phyloP scores from a whole-genome alignment of 2,329 filamentous ascomycete species.

The Amauroascus verrucosus region DNA sequence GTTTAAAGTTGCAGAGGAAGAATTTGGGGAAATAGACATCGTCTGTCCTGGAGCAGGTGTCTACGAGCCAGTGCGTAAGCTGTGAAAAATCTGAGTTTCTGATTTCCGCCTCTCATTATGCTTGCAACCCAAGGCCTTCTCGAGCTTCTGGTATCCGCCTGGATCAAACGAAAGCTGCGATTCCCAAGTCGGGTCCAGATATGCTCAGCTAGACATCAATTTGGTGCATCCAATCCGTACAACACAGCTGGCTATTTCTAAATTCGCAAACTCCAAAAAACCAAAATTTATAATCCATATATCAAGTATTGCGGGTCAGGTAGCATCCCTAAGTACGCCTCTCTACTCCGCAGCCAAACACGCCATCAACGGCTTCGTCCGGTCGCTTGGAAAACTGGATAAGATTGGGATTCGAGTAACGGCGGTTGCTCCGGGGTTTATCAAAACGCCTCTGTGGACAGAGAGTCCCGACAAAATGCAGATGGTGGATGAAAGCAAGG shows the following conservation, averaged over 20 bases:
- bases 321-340: constrained; percentile 30
- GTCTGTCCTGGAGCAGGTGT: constrained; percentile 41
- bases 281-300: constrained; percentile 41
- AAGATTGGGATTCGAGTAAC: constrained; percentile 47
- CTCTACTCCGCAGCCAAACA: constrained; percentile 43
- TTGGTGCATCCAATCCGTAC: constrained; percentile 44
- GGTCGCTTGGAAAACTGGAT: constrained; percentile 39
- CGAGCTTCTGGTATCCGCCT: constrained; percentile 43
- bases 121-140: constrained; percentile 31
- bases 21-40: constrained; percentile 41
- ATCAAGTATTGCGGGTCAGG: constrained; percentile 40
- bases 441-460: constrained; percentile 53
- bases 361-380: constrained; percentile 41
- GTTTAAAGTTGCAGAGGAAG: constrained; percentile 40
- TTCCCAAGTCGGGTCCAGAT: constrained; percentile 31
- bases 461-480: constrained; percentile 51
- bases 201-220: constrained; percentile 42
- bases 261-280: constrained; percentile 34
- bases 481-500: constrained; percentile 39
- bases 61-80: constrained; percentile 32
- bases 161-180: constrained; percentile 36
- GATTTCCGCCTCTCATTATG: not conserved
- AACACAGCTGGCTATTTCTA: constrained; percentile 42
- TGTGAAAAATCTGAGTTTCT: not conserved
- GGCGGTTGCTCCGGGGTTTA: constrained; percentile 50